These are phyloP conservation scores for Gracilaria gracilis DNA, from an alignment of 23 red algal genomes.

Conservation along the genomic window DNA sequence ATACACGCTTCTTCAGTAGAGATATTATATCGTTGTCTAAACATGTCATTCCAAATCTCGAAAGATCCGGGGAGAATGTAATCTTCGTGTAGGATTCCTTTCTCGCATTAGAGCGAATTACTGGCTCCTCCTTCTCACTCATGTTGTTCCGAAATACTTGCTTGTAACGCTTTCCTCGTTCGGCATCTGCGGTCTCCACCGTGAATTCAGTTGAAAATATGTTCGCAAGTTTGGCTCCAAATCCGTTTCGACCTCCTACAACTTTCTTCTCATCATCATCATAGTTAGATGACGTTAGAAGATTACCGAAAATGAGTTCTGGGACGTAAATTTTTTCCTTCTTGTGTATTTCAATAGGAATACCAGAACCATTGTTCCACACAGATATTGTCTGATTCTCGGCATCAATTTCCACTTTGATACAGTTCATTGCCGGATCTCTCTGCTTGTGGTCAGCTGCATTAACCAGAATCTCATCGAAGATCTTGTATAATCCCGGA, in stretches of 20 bases:
- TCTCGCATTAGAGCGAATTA: conserved; percentile 57
- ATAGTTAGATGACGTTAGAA: conserved; percentile 97
- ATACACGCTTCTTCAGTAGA: conserved; percentile 91
- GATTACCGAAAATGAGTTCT: conserved; percentile 98
- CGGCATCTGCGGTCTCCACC: conserved; percentile 91
- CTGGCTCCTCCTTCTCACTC: conserved; percentile 71
- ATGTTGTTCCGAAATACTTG: conserved; percentile 97
- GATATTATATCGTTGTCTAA: conserved; percentile 92
- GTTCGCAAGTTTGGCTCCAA: conserved; percentile 98
- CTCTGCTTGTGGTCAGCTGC: conserved; percentile 94
- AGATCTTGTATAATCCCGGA: conserved; percentile 99
- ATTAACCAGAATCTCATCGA: conserved; percentile 99
- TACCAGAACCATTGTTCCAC: conserved; percentile 92
- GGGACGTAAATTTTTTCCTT: conserved; percentile 97
- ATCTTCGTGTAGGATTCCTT: conserved; percentile 90
- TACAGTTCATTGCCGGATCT: conserved; percentile 77
- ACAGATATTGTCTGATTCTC: conserved; percentile 88
- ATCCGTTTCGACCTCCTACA: conserved; percentile 96
- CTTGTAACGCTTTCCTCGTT: conserved; percentile 73
- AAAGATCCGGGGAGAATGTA: conserved; percentile 92
- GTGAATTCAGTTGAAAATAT: conserved; percentile 94
- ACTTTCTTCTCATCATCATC: conserved; percentile 95
- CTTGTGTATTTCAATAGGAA: conserved; percentile 92
- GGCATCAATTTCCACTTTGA: conserved; percentile 89
- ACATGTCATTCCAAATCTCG: conserved; percentile 86